Evolutionary conservation across 1,139 yeast species (phyloP).

Genomic region (Taphrina wiesneri): DNA sequence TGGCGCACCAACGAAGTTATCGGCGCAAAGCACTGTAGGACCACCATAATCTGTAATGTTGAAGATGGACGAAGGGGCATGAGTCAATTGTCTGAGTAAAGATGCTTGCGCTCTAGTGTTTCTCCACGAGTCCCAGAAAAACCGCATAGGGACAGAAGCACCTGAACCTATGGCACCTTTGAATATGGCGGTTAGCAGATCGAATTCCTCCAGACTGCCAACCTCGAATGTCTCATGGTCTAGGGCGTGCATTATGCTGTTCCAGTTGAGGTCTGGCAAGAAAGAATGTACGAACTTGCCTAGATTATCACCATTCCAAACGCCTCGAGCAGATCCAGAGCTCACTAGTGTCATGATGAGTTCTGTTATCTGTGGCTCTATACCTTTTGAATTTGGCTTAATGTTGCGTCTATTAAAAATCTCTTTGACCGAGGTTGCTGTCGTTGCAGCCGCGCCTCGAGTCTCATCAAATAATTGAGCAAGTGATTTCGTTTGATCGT

Average conservation of each 20-base stretch:
- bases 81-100: constrained; percentile 32
- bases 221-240: constrained; percentile 11
- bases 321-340: neutral
- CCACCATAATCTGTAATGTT: constrained; percentile 35
- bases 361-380: constrained; percentile 16
- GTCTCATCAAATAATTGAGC: constrained; percentile 31
- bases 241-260: constrained; percentile 4
- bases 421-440: constrained; percentile 11
- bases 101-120: constrained; percentile 35
- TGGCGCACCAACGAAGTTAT: constrained; percentile 35
- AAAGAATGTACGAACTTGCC: neutral
- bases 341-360: constrained; percentile 12
- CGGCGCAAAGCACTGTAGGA: constrained; percentile 34
- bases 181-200: constrained; percentile 19
- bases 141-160: constrained; percentile 31
- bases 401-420: constrained; percentile 4
- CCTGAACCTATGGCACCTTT: constrained; percentile 20
- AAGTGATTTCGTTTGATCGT: constrained; percentile 21
- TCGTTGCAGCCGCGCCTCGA: constrained; percentile 25
- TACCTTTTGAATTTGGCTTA: neutral
- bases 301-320: constrained; percentile 24
- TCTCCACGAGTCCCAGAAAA: constrained; percentile 36
- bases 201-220: neutral
- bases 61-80: constrained; percentile 31
- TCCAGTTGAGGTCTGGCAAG: constrained; percentile 25